A percentile compares a stretch with the other conserved stretches of the same genome.
These are phyloP conservation scores for Sextonia rubra DNA, from an alignment of 164 flowering plant genomes.

Conservation along the genomic window DNA sequence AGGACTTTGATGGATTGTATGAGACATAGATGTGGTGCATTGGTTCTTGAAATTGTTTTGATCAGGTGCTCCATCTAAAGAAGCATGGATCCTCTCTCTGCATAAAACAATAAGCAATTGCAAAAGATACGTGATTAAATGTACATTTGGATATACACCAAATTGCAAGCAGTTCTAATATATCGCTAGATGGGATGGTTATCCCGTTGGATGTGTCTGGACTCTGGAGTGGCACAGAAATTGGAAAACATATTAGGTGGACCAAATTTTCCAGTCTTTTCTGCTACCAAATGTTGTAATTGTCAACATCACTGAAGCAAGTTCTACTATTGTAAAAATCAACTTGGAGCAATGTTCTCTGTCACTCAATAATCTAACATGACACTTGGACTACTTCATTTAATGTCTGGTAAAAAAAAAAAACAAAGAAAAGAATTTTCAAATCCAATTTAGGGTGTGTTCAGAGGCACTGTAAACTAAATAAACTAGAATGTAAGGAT, in stretches of 20 bases:
- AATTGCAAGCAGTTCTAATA: too few species aligned
- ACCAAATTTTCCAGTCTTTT: neutral
- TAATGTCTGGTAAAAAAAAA: neutral
- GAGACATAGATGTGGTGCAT: slow-evolving; percentile 28
- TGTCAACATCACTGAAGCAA: too few species aligned
- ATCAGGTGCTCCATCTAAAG: slow-evolving; percentile 36
- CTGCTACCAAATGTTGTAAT: neutral
- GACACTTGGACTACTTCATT: neutral
- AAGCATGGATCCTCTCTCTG: slow-evolving; percentile 65
- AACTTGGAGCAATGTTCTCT: too few species aligned
- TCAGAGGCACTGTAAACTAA: neutral
- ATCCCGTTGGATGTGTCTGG: neutral
- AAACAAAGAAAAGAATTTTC: too few species aligned
- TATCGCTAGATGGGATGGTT: neutral
- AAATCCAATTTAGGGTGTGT: neutral
- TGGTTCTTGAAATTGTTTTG: slow-evolving; percentile 28
- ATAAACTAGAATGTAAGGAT: neutral
- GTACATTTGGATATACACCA: neutral
- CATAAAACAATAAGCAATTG: neutral
- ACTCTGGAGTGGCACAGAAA: slow-evolving; percentile 1
- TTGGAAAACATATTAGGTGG: neutral
- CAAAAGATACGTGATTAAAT: neutral
- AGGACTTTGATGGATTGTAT: slow-evolving; percentile 39
- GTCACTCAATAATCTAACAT: neutral
- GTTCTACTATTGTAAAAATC: too few species aligned